These are phyloP conservation scores for Trichosporon faecale DNA, from an alignment of 1,284 basidiomycete genomes.

Conservation along the genomic window DNA sequence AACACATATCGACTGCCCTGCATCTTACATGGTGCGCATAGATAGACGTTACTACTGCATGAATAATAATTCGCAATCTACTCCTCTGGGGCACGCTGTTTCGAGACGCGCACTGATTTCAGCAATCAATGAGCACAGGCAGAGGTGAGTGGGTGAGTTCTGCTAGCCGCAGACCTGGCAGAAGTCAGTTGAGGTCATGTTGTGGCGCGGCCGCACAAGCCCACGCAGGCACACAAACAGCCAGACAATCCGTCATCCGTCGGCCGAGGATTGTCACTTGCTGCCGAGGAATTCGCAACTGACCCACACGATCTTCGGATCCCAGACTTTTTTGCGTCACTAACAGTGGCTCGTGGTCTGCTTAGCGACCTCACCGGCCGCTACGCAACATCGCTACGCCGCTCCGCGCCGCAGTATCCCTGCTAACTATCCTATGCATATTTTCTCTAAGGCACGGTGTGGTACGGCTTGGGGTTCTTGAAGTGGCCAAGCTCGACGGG, in stretches of 20 bases:
- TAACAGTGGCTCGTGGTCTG: too few relatives aligned
- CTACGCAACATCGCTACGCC: not conserved
- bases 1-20: not conserved
- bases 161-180: too few relatives aligned
- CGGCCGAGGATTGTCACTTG: not conserved
- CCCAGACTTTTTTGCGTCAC: too few relatives aligned
- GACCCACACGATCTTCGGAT: too few relatives aligned
- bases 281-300: not conserved
- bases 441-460: slow-evolving; percentile 52
- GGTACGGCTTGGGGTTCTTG: slow-evolving; percentile 53
- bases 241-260: not conserved
- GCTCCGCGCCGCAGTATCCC: not conserved
- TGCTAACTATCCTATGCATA: slow-evolving; percentile 14
- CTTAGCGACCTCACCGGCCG: too few relatives aligned
- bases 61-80: not conserved
- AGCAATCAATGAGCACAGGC: not conserved
- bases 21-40: not conserved
- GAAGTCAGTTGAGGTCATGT: too few relatives aligned
- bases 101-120: not conserved
- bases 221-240: not conserved
- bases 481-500: slow-evolving; percentile 52
- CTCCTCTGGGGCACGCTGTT: not conserved
- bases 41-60: slow-evolving; percentile 6
- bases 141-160: not conserved
- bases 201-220: not conserved